A percentile compares a stretch with the other conserved stretches of the same genome.
These are phyloP conservation scores for Panaeolus cyanescens DNA, from an alignment of 768 basidiomycete genomes.

Conservation along the genomic window DNA sequence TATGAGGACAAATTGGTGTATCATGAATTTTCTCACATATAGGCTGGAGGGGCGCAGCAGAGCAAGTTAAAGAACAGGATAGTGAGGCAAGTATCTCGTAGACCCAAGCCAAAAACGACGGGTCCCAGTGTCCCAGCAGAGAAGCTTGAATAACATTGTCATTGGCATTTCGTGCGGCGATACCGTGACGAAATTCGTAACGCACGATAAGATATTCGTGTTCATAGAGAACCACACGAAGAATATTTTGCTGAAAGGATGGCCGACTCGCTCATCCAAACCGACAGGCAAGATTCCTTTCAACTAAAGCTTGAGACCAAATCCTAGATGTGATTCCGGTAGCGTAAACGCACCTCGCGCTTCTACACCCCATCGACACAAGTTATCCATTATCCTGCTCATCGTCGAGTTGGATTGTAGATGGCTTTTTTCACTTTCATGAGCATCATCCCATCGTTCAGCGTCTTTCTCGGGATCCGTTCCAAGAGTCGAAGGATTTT, in stretches of 20 bases:
- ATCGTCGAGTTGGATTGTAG: background rate
- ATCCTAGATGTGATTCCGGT: background rate
- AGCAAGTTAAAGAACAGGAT: constrained; percentile 72
- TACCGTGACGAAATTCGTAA: background rate
- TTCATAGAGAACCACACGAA: constrained; percentile 80
- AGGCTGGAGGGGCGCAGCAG: constrained; percentile 60
- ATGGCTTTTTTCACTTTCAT: background rate
- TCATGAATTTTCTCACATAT: constrained; percentile 50
- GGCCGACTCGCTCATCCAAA: constrained; percentile 56
- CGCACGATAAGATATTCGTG: constrained; percentile 64
- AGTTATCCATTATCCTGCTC: background rate
- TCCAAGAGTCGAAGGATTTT: background rate
- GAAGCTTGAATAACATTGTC: constrained; percentile 46
- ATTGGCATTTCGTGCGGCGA: background rate
- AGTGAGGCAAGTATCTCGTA: constrained; percentile 63
- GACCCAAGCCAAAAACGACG: constrained; percentile 53
- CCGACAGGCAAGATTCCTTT: constrained; percentile 60
- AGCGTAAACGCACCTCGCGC: background rate
- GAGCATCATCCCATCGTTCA: background rate
- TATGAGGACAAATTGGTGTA: background rate
- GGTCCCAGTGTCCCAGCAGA: constrained; percentile 73
- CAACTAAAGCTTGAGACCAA: background rate
- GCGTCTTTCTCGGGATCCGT: background rate
- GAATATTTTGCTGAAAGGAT: constrained; percentile 68
- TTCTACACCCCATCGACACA: background rate